Percentiles rank a stretch among this genome's conserved stretches.
Conservation (phyloP, 371 early-diverging fungal genomes). For the Parasitella parasitica region DNA sequence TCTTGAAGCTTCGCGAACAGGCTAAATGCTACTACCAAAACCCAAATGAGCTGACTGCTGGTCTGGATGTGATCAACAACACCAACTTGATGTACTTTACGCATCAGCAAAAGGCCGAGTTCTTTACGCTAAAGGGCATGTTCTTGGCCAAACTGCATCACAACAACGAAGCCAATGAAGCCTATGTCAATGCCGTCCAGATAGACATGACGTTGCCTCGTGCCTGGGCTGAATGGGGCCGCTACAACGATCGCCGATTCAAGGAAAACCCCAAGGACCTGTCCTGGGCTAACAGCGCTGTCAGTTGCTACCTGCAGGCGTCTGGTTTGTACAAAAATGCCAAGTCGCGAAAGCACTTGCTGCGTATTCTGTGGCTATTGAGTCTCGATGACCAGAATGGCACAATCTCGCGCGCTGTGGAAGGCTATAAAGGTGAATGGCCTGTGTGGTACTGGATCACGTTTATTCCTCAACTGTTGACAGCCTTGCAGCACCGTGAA, state of each 20-base stretch:
- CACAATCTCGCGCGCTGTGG: conserved; percentile 79
- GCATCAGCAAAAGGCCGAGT: conserved; percentile 95
- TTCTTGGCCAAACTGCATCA: conserved; percentile 88
- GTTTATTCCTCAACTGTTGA: conserved; percentile 94
- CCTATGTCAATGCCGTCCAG: conserved; percentile 93
- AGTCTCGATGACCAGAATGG: conserved; percentile 85
- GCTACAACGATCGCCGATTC: conserved; percentile 91
- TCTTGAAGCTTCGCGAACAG: conserved; percentile 96
- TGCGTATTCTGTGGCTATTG: conserved; percentile 93
- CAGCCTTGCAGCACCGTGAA: conserved; percentile 76
- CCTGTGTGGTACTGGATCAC: conserved; percentile 98
- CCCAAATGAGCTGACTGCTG: conserved; percentile 83
- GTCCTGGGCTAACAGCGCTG: conserved; percentile 87
- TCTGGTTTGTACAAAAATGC: conserved; percentile 85
- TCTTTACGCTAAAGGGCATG: conserved; percentile 94
- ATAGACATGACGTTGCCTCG: conserved; percentile 82
- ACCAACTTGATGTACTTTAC: conserved; percentile 97
- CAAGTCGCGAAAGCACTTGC: conserved; percentile 86
- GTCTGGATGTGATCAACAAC: conserved; percentile 97
- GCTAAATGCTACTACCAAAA: conserved; percentile 95
- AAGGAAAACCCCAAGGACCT: conserved; percentile 79
- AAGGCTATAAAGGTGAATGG: conserved; percentile 86
- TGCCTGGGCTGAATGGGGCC: conserved; percentile 98
- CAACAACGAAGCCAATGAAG: conserved; percentile 88
- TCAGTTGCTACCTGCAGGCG: conserved; percentile 97